These are phyloP conservation scores for Prunus dulcis DNA, from an alignment of 306 rosid species.

Conservation along the genomic window DNA sequence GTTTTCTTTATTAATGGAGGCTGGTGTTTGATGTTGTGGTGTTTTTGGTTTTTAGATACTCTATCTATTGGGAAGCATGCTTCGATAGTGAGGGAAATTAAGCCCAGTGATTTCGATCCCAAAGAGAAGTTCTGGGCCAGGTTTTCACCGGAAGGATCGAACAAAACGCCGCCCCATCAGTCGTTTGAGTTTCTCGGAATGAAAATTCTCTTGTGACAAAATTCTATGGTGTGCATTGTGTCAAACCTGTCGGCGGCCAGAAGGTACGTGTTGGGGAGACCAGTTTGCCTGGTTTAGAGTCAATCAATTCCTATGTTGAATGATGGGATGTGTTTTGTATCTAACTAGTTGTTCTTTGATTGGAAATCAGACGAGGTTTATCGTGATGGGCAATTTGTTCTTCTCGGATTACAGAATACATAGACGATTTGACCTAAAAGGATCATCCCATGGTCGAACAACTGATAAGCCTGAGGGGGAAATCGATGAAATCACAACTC, in stretches of 20 bases:
- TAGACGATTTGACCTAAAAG: conserved; percentile 89
- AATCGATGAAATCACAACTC: conserved; percentile 96
- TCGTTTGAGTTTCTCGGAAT: conserved; percentile 58
- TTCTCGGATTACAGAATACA: conserved; percentile 94
- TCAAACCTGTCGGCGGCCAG: conserved; percentile 89
- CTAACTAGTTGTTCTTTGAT: conserved; percentile 9
- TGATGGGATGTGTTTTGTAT: background rate
- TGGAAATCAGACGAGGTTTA: conserved; percentile 78
- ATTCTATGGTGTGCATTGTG: conserved; percentile 94
- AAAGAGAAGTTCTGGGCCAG: conserved; percentile 95
- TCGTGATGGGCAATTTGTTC: conserved; percentile 99
- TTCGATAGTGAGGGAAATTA: conserved; percentile 51
- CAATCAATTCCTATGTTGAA: background rate
- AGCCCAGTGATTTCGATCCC: conserved; percentile 68
- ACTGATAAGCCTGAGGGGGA: conserved; percentile 75
- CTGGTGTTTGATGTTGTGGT: conserved; percentile 7
- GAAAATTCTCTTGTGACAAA: conserved; percentile 90
- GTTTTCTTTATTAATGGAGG: background rate
- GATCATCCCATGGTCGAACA: conserved; percentile 92
- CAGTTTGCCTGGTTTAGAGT: background rate
- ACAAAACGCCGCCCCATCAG: conserved; percentile 87
- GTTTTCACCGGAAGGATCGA: conserved; percentile 90
- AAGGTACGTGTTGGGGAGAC: conserved; percentile 48
- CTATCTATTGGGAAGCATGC: conserved; percentile 89
- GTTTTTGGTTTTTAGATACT: conserved; percentile 45